Base-by-base conservation (phyloP, 768 basidiomycete genomes). In the Saitozyma podzolica region DNA sequence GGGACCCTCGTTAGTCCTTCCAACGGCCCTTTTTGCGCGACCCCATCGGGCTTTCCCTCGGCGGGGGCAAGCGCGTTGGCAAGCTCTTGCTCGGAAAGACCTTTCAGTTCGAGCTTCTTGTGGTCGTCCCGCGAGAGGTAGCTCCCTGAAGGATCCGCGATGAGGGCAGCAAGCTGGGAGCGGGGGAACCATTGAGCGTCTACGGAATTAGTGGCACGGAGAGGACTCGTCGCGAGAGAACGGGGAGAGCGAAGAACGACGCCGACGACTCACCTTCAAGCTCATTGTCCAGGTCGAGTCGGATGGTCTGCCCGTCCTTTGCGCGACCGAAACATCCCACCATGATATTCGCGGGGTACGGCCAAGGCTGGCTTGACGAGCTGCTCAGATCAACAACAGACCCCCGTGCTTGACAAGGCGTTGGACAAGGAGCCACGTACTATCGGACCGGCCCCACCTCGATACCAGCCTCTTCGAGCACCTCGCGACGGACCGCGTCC, bases 381-480 rank as follows among this genome's bases (percentile, higher is more conserved):
- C 78, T 79, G 50, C 37, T 20, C n/a, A 4, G 13, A 14, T 48
- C 47, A 14, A 48, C 14, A 48, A 14, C 47, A 48, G 13, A 3
- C 3, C 17, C 3, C 17, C 11, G 51, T 13, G 41, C 13, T 6
- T 42, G 50, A 9, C 10, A 60, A 19, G 6, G 9, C 14, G 52
- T 14, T 14, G 42, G 43, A 45, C 7, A 14, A 29, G 14, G 9
- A 13, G 13, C 11, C n/a, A 67, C 78, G 73, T 50, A 77, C 76
- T 95, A 97, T 67, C 83, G 83, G 29, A 93, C 84, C 66, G 91
- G 84, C 82, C 88, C 88, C 20, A 91, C 90, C 52, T 84, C 85
- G n/a, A 98, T 84, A 5, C 95, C 95, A 2, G 91, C 90, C 78
- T 98, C 95, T 78, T 99, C 95, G 87, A 91, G 91, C 78, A 95